phyloP scores from a whole-genome alignment of 345 rosid species.

The Eucalyptus lansdowneana region DNA sequence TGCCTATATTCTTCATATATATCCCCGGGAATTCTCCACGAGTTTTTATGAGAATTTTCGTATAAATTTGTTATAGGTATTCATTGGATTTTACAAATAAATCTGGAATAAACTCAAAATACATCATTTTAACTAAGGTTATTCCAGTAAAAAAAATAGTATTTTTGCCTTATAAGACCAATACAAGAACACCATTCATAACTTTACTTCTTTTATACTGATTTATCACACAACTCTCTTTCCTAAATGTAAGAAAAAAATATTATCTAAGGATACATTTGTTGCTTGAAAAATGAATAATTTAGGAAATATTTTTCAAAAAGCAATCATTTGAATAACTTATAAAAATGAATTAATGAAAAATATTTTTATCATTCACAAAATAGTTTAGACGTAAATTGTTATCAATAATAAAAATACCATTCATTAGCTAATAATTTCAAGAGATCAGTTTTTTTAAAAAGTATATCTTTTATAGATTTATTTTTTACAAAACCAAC shows the following conservation, averaged over 20 bases:
- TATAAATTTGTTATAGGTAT: not conserved
- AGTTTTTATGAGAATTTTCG: not conserved
- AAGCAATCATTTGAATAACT: not conserved
- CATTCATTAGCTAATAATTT: not conserved
- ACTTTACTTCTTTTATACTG: not conserved
- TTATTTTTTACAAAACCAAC: not conserved
- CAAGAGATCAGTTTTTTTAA: not conserved
- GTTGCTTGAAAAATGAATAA: not conserved
- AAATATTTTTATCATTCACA: not conserved
- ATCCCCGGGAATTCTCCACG: not conserved
- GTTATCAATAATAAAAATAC: no score
- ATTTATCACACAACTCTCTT: not conserved
- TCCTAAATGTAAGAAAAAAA: not conserved
- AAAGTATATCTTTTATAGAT: no score
- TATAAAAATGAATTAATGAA: no score
- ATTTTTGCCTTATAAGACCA: not conserved
- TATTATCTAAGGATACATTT: not conserved
- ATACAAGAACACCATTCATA: not conserved
- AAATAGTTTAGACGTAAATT: no score
- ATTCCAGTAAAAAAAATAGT: not conserved
- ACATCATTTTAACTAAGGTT: not conserved
- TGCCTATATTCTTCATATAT: not conserved
- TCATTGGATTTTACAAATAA: not conserved
- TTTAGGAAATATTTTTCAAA: not conserved
- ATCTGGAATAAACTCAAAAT: not conserved